A percentile compares a stretch with the other conserved stretches of the same genome.
Evolutionary conservation across 345 rosid genomes (phyloP).

Genomic region (Hibiscus trionum): DNA sequence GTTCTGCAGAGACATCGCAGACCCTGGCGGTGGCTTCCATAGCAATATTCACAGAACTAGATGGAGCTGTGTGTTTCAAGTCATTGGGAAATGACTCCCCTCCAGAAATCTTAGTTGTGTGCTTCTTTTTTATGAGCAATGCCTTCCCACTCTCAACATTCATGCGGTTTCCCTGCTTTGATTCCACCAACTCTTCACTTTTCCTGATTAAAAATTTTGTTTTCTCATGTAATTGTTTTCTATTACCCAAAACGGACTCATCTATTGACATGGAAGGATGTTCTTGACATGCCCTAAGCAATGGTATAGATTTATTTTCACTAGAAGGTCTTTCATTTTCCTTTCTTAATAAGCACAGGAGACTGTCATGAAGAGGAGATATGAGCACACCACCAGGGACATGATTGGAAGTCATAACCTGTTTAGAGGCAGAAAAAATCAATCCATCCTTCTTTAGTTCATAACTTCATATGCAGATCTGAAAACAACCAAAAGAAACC

Average conservation of each 20-base stretch:
- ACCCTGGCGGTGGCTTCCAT: slow-evolving; percentile 15
- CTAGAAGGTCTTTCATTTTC: slow-evolving; percentile 19
- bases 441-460: slow-evolving; percentile 14
- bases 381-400: slow-evolving; percentile 42
- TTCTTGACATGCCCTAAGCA: slow-evolving; percentile 16
- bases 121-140: slow-evolving; percentile 9
- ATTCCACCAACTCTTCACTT: slow-evolving; percentile 15
- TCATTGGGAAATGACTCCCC: slow-evolving; percentile 11
- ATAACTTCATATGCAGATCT: slow-evolving; percentile 15
- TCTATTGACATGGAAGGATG: slow-evolving; percentile 22
- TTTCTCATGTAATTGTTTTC: slow-evolving; percentile 26
- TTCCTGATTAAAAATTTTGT: slow-evolving; percentile 20
- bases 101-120: slow-evolving; percentile 13
- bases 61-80: slow-evolving; percentile 13
- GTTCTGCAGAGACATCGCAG: slow-evolving; percentile 18
- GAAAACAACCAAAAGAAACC: slow-evolving; percentile 15
- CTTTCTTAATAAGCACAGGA: slow-evolving; percentile 33
- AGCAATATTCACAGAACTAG: slow-evolving; percentile 10
- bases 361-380: slow-evolving; percentile 68
- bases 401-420: slow-evolving; percentile 58
- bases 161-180: slow-evolving; percentile 8
- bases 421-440: slow-evolving; percentile 26
- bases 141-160: slow-evolving; percentile 9
- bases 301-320: slow-evolving; percentile 17
- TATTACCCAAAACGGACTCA: slow-evolving; percentile 22